phyloP scores from a whole-genome alignment of 768 basidiomycete species.

The Mycena chlorophos region DNA sequence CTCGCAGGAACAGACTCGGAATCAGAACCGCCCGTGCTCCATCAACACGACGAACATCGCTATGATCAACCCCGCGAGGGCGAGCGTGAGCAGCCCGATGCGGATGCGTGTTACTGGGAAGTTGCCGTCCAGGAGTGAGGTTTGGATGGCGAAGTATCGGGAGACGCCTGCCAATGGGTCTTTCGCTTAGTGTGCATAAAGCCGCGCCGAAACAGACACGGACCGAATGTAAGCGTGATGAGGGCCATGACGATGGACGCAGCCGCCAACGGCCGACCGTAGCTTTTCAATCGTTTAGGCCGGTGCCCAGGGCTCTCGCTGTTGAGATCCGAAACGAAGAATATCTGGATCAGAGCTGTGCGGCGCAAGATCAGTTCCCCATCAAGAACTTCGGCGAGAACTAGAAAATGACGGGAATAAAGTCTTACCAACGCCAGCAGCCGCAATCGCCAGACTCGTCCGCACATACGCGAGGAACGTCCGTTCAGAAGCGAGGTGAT shows the following conservation, averaged over 20 bases:
- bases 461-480: constrained; percentile 55
- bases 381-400: not conserved
- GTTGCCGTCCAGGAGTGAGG: constrained; percentile 35
- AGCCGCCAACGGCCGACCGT: not conserved
- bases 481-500: constrained; percentile 52
- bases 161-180: constrained; percentile 23
- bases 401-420: not conserved
- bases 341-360: not conserved
- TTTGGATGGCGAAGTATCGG: constrained; percentile 44
- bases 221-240: not conserved
- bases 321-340: not conserved
- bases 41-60: not conserved
- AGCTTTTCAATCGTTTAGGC: not conserved
- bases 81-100: constrained; percentile 31
- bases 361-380: too few species aligned
- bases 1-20: too few species aligned
- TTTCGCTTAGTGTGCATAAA: not conserved
- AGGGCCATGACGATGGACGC: not conserved
- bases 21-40: not conserved
- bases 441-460: constrained; percentile 48
- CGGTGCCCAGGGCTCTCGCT: not conserved
- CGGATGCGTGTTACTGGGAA: constrained; percentile 44
- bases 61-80: constrained; percentile 21
- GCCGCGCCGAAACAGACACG: not conserved
- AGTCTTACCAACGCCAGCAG: constrained; percentile 41